Evolutionary conservation across 2,329 filamentous ascomycete genomes (phyloP).

Genomic region (Penicillium sp.): DNA sequence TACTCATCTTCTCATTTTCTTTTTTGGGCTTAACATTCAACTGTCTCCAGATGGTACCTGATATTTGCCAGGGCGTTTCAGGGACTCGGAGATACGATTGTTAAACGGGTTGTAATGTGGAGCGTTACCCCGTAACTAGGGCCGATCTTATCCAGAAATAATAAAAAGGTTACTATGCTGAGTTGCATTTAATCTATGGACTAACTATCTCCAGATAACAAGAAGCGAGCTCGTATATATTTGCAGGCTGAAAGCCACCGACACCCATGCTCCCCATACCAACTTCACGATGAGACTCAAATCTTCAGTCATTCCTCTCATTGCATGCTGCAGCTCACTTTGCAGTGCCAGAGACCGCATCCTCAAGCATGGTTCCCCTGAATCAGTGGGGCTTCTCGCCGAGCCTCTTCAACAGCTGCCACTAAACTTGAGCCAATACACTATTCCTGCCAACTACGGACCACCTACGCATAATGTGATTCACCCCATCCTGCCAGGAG

Average conservation of each 20-base stretch:
- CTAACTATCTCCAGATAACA: neutral
- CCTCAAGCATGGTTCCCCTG: slow-evolving; percentile 5
- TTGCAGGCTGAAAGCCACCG: neutral
- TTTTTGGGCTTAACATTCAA: neutral
- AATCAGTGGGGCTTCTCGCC: slow-evolving; percentile 7
- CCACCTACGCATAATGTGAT: slow-evolving; percentile 10
- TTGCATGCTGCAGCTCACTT: neutral
- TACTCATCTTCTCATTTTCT: neutral
- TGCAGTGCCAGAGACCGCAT: neutral
- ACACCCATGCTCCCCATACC: neutral
- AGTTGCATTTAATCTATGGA: neutral
- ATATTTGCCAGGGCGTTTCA: neutral
- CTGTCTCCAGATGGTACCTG: neutral
- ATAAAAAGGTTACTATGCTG: neutral
- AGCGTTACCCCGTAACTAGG: neutral
- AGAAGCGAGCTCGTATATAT: neutral
- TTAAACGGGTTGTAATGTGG: neutral
- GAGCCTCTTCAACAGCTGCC: slow-evolving; percentile 4
- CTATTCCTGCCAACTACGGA: slow-evolving; percentile 2
- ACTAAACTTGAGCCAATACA: slow-evolving; percentile 9
- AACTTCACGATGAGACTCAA: neutral
- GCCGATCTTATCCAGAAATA: neutral
- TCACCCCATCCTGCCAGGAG: slow-evolving; percentile 16
- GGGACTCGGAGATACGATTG: neutral
- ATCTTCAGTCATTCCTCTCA: neutral